A percentile compares a stretch with the other conserved stretches of the same genome.
Evolutionary conservation across 306 rosid species (phyloP).

Genomic region (Quercus alba): DNA sequence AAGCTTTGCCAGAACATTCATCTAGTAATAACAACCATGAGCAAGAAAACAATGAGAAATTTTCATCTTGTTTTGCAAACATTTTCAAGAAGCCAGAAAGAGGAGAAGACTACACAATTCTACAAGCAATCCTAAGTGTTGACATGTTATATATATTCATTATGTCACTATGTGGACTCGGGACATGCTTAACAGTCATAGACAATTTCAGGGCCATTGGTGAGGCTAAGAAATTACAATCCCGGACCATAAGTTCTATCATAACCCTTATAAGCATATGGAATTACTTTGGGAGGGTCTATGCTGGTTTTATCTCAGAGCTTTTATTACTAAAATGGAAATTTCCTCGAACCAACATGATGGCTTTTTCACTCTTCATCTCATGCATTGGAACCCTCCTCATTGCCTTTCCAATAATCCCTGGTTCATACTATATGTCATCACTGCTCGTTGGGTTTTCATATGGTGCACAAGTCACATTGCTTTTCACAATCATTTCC

Average conservation of each 20-base stretch:
- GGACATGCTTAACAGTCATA: conserved; percentile 33
- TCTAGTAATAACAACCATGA: neutral
- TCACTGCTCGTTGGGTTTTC: conserved; percentile 40
- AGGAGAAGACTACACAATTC: conserved; percentile 49
- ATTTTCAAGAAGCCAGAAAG: conserved; percentile 27
- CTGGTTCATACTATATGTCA: conserved; percentile 31
- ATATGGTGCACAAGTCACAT: conserved; percentile 44
- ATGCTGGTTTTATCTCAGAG: conserved; percentile 44
- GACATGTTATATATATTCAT: conserved; percentile 45
- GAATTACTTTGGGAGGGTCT: conserved; percentile 49
- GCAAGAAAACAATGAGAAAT: neutral
- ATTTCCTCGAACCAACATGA: conserved; percentile 35
- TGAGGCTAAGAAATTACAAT: conserved; percentile 31
- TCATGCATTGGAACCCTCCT: conserved; percentile 33
- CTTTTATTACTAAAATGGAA: conserved; percentile 16
- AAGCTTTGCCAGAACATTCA: neutral
- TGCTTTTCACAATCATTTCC: conserved; percentile 45
- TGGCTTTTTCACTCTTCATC: conserved; percentile 30
- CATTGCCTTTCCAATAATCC: conserved; percentile 34
- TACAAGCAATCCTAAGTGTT: conserved; percentile 37
- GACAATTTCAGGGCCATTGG: conserved; percentile 49
- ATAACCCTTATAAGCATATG: conserved; percentile 40
- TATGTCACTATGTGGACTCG: conserved; percentile 34
- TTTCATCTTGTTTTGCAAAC: conserved; percentile 2
- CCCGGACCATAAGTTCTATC: conserved; percentile 17